Base-by-base conservation (phyloP, 495 filamentous ascomycete species). In the Copromyces sp. region DNA sequence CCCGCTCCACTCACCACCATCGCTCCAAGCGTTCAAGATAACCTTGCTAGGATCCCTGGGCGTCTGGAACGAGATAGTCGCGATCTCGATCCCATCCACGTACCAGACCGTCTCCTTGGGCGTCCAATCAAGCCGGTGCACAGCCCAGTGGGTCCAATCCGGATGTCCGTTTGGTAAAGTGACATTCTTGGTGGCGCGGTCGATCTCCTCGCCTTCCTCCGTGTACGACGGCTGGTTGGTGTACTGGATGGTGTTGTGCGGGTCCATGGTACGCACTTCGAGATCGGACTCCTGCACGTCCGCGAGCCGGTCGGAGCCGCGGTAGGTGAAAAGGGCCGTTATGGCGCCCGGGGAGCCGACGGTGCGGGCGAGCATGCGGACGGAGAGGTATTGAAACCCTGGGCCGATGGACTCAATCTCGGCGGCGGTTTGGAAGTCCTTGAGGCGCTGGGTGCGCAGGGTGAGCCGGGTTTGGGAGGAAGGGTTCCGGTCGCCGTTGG, bases 1-100 rank as follows among this genome's bases (percentile, higher is more conserved):
- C 1, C 92, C 92, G 1, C 89, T 87, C 92, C 92, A 94, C 4
- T 80, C 75, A 0, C 91, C 89, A 1, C 92, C 92, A 76, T 94
- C 88, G 77, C 89, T 90, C 92, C 92, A 94, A 41, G 92, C 86
- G 73, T 94, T 94, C 45, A 94, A 76, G 5, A 90, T 86, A 29
- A 94, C 73, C 69, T 87, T 83, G 72, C 87, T 88, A 35, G 88
- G 83, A 42, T 86, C 81, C 40, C 82, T 82, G 0, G 91, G 91
- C 9, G 89, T 86, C 24, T 89, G 86, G 76, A 90, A 92, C 9
- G 83, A 83, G 69, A 90, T 91, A 44, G 83, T 84, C 4, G 87
- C 85, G 12, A 88, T 85, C 41, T 87, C 78, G 39, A 82, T 71
- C 8, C 84, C 86, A 77, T 94, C 84, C 41, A 92, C 86, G 72